These are phyloP conservation scores for Tolypocladium nubicola DNA, from an alignment of 2,329 filamentous ascomycete genomes.

Conservation along the genomic window DNA sequence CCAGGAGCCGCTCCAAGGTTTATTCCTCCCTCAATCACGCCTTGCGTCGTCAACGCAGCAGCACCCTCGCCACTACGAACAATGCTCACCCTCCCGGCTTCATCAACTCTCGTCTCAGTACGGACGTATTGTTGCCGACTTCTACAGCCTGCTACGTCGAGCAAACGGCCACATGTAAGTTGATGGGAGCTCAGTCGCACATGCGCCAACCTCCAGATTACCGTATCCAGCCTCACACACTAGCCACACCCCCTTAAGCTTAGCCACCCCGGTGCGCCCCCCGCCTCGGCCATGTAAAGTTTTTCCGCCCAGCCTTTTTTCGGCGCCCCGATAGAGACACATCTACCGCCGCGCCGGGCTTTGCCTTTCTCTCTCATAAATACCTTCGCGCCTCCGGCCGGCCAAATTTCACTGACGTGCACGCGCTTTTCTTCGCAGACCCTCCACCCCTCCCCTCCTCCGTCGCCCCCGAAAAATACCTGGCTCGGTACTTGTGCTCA, in stretches of 20 bases:
- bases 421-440: conserved; percentile 34
- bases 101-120: no score
- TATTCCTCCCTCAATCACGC: background rate
- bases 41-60: background rate
- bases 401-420: conserved; percentile 33
- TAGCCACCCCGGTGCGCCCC: conserved; percentile 1
- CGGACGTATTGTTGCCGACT: no score
- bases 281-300: conserved; percentile 23
- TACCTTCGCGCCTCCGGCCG: conserved; percentile 33
- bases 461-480: conserved; percentile 11
- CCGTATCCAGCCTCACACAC: background rate
- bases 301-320: conserved; percentile 19
- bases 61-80: no score
- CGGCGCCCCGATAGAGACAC: conserved; percentile 27
- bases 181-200: no score
- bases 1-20: background rate
- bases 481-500: conserved; percentile 3
- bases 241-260: conserved; percentile 6
- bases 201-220: background rate
- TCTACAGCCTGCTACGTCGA: background rate
- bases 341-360: conserved; percentile 21
- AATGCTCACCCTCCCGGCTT: no score
- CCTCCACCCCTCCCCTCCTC: conserved; percentile 16
- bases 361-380: conserved; percentile 32
- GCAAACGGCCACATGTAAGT: background rate